Evolutionary conservation across 495 filamentous ascomycete genomes (phyloP).

Genomic region (Staphylotrichum tortipilum): DNA sequence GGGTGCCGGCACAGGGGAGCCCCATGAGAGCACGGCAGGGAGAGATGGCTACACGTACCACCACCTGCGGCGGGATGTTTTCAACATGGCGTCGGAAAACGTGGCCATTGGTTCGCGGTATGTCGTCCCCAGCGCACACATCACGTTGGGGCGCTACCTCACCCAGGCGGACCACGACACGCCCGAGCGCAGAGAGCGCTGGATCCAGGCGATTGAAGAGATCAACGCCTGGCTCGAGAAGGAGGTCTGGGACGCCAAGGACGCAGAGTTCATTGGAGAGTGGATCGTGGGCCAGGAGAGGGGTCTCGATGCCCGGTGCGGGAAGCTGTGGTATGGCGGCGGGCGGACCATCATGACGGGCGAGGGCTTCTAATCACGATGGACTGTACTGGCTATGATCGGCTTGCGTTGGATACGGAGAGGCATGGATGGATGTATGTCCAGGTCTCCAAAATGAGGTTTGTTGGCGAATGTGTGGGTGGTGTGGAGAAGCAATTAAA

Average conservation of each 20-base stretch:
- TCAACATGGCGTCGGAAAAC: slow-evolving; percentile 43
- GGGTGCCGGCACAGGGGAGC: no score
- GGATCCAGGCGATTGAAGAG: slow-evolving; percentile 61
- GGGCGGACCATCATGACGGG: slow-evolving; percentile 56
- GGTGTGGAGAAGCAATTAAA: no score
- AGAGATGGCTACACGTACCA: slow-evolving; percentile 74
- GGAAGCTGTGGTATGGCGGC: slow-evolving; percentile 76
- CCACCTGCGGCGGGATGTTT: slow-evolving; percentile 76
- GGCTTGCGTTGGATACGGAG: no score
- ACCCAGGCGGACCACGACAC: slow-evolving; percentile 40
- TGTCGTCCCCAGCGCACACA: slow-evolving; percentile 76
- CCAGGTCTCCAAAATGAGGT: no score
- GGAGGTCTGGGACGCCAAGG: slow-evolving; percentile 55
- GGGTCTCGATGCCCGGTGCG: slow-evolving; percentile 61
- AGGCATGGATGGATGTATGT: background rate
- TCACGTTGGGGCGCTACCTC: slow-evolving; percentile 78
- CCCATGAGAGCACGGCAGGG: slow-evolving; percentile 3
- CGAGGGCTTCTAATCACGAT: slow-evolving; percentile 43
- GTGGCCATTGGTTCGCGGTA: slow-evolving; percentile 65
- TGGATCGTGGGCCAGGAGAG: slow-evolving; percentile 75
- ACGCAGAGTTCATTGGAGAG: slow-evolving; percentile 34
- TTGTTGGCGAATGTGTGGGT: background rate
- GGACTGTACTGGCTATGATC: no score
- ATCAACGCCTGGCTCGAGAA: slow-evolving; percentile 63
- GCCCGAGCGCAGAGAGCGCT: slow-evolving; percentile 42